phyloP scores from a whole-genome alignment of 768 basidiomycete genomes.

The Agrocybe chaxingu region DNA sequence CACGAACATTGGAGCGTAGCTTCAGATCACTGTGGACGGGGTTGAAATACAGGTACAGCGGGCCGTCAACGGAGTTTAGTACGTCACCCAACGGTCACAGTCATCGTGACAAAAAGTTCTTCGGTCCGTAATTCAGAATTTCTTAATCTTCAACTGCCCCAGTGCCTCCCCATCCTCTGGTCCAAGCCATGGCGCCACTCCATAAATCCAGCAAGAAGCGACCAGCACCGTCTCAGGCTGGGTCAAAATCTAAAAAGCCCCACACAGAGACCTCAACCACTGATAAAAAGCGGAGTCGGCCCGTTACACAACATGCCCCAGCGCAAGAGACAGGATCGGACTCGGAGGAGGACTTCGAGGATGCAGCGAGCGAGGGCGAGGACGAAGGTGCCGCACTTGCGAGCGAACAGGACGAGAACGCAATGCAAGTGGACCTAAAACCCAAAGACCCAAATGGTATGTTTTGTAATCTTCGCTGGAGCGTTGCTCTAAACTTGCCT shows the following conservation, averaged over 20 bases:
- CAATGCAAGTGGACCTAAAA: slow-evolving; percentile 29
- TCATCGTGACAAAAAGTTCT: too few species aligned
- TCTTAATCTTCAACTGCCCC: too few species aligned
- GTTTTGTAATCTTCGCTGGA: slow-evolving; percentile 9
- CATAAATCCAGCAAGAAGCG: slow-evolving; percentile 51
- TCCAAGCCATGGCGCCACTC: slow-evolving; percentile 31
- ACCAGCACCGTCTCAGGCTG: slow-evolving; percentile 40
- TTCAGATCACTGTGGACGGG: too few species aligned
- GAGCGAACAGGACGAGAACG: slow-evolving; percentile 32
- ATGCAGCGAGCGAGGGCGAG: slow-evolving; percentile 28
- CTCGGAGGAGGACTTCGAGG: slow-evolving; percentile 35
- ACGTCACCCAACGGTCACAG: too few species aligned
- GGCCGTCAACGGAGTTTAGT: too few species aligned
- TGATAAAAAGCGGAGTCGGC: slow-evolving; percentile 57
- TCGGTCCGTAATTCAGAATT: too few species aligned
- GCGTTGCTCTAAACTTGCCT: not conserved
- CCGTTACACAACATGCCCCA: slow-evolving; percentile 41
- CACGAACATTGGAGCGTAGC: too few species aligned
- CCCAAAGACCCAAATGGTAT: slow-evolving; percentile 62
- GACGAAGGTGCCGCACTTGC: slow-evolving; percentile 32
- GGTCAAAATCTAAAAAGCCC: slow-evolving; percentile 51
- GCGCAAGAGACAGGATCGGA: slow-evolving; percentile 34
- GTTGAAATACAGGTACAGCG: too few species aligned
- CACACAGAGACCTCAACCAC: slow-evolving; percentile 37
- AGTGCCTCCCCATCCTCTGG: not conserved